These are phyloP conservation scores for Hypholoma sublateritium DNA, from an alignment of 768 basidiomycete genomes.

Conservation along the genomic window DNA sequence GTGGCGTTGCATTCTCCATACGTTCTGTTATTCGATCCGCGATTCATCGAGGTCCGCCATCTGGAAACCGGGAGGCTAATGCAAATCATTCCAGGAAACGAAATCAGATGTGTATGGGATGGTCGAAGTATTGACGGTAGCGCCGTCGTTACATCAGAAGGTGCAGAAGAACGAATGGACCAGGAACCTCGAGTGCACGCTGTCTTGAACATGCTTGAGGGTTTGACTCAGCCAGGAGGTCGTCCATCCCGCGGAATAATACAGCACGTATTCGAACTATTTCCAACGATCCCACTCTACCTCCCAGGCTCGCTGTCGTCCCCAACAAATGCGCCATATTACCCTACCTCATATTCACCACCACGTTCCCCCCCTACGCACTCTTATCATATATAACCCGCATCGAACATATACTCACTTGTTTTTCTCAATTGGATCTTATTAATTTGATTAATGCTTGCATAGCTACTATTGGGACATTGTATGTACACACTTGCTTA, in stretches of 20 bases:
- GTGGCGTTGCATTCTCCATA: conserved; percentile 91
- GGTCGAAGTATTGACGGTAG: conserved; percentile 60
- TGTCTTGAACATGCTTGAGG: conserved; percentile 68
- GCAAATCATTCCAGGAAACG: conserved; percentile 80
- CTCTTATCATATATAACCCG: conserved; percentile 1
- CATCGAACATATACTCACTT: not conserved
- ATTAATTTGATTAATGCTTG: not conserved
- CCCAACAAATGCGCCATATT: conserved; percentile 51
- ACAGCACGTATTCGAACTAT: conserved; percentile 79
- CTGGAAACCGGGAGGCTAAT: conserved; percentile 76
- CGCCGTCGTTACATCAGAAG: conserved; percentile 56
- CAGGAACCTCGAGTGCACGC: conserved; percentile 87
- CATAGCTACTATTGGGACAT: not conserved
- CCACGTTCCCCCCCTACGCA: conserved; percentile 4
- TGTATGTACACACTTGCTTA: not conserved
- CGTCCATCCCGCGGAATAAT: conserved; percentile 46
- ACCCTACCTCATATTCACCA: conserved; percentile 25
- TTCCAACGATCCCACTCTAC: conserved; percentile 74
- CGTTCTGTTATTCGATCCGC: conserved; percentile 81
- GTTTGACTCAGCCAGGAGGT: conserved; percentile 38
- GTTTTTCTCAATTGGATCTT: not conserved
- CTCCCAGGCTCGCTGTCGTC: conserved; percentile 61
- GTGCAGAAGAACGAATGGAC: conserved; percentile 50
- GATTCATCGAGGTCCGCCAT: conserved; percentile 90
- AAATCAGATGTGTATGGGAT: conserved; percentile 89